A percentile compares a stretch with the other conserved stretches of the same genome.
phyloP scores from a whole-genome alignment of 2,329 filamentous ascomycete genomes.

The Pezicula carpinea region DNA sequence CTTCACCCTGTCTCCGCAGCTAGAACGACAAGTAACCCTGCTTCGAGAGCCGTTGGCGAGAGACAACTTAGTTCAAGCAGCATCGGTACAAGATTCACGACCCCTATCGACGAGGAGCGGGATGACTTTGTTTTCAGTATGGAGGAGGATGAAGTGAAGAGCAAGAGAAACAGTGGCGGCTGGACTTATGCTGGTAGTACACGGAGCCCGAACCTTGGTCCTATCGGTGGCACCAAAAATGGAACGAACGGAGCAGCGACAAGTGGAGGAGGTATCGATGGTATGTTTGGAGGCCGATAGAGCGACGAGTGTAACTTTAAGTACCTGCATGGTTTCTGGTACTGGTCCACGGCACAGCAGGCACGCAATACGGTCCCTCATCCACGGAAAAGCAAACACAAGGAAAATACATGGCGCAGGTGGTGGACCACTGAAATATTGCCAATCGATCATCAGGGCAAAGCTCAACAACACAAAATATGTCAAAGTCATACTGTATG shows the following conservation, averaged over 20 bases:
- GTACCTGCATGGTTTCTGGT: neutral
- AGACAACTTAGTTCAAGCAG: slow-evolving; percentile 57
- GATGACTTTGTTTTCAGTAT: slow-evolving; percentile 61
- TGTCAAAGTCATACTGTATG: too few relatives aligned
- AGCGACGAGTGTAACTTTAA: neutral
- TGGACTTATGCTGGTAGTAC: slow-evolving; percentile 22
- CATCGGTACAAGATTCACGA: slow-evolving; percentile 50
- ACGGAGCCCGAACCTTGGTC: slow-evolving; percentile 18
- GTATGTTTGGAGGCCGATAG: neutral
- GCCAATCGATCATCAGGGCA: too few relatives aligned
- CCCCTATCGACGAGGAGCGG: slow-evolving; percentile 62
- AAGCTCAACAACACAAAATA: too few relatives aligned
- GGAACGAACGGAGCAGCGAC: neutral
- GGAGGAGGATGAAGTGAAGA: slow-evolving; percentile 51
- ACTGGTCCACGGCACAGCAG: neutral
- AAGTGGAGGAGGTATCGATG: neutral
- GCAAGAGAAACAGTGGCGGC: slow-evolving; percentile 26
- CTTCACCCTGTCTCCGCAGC: slow-evolving; percentile 43
- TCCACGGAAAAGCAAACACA: neutral
- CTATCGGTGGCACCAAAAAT: slow-evolving; percentile 15
- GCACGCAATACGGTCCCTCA: neutral
- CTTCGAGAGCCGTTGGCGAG: slow-evolving; percentile 39
- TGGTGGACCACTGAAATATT: too few relatives aligned
- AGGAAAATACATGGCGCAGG: too few relatives aligned
- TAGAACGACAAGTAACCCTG: slow-evolving; percentile 36